These are phyloP conservation scores for Collariella sp. DNA, from an alignment of 495 filamentous ascomycete species.

Conservation along the genomic window DNA sequence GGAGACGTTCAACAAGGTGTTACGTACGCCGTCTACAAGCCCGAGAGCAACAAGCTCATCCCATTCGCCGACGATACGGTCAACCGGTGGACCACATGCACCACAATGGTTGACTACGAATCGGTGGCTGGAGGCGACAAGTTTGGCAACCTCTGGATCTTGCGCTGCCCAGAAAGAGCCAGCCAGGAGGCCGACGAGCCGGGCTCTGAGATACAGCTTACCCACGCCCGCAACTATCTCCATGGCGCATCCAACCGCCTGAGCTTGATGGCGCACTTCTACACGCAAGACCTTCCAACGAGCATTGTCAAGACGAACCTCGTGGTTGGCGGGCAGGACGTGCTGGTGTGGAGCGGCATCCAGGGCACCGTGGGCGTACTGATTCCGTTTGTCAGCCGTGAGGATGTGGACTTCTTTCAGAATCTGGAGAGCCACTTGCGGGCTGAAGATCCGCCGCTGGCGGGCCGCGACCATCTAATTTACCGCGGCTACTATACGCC, in stretches of 20 bases:
- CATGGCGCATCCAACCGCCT: slow-evolving; percentile 80
- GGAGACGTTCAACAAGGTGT: slow-evolving; percentile 87
- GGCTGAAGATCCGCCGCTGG: slow-evolving; percentile 54
- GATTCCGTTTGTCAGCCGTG: slow-evolving; percentile 79
- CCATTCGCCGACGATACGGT: slow-evolving; percentile 87
- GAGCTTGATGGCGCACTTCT: slow-evolving; percentile 78
- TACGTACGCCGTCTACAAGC: slow-evolving; percentile 89
- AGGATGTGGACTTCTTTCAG: slow-evolving; percentile 97
- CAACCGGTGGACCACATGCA: slow-evolving; percentile 78
- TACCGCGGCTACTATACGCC: slow-evolving; percentile 96
- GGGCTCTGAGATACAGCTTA: slow-evolving; percentile 76
- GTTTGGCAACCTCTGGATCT: slow-evolving; percentile 91
- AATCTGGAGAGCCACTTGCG: slow-evolving; percentile 80
- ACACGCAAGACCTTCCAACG: slow-evolving; percentile 83
- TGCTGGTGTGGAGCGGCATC: slow-evolving; percentile 87
- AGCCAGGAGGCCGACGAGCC: slow-evolving; percentile 89
- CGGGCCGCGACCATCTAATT: slow-evolving; percentile 49
- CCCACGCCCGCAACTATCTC: slow-evolving; percentile 80
- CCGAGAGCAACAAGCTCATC: slow-evolving; percentile 79
- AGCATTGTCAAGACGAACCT: slow-evolving; percentile 82
- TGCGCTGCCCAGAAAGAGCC: slow-evolving; percentile 78
- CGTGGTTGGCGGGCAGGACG: slow-evolving; percentile 83
- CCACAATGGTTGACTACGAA: slow-evolving; percentile 94
- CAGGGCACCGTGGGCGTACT: slow-evolving; percentile 90
- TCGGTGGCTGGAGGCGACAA: slow-evolving; percentile 93